These are phyloP conservation scores for Hypholoma sublateritium DNA, from an alignment of 768 basidiomycete species.

Conservation along the genomic window DNA sequence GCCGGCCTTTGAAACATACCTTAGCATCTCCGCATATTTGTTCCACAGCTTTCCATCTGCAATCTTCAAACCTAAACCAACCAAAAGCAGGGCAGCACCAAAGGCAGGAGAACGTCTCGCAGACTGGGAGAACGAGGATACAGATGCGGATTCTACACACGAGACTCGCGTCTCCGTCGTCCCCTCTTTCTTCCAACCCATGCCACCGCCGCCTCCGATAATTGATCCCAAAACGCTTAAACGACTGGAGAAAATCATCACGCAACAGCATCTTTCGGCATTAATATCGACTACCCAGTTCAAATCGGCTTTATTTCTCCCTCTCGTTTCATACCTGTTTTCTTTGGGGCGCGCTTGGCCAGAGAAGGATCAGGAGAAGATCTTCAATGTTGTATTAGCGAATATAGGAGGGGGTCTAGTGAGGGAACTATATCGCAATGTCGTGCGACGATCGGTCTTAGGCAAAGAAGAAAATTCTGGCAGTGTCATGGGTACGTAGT, in stretches of 20 bases:
- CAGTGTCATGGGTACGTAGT: constrained; percentile 22
- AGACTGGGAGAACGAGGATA: constrained; percentile 33
- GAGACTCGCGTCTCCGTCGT: constrained; percentile 37
- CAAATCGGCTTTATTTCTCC: constrained; percentile 36
- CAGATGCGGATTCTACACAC: constrained; percentile 35
- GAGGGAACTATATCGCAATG: constrained; percentile 71
- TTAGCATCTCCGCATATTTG: constrained; percentile 50
- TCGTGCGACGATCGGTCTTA: constrained; percentile 59
- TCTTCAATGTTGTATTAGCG: constrained; percentile 55
- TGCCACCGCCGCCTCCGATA: constrained; percentile 30
- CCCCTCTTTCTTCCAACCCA: constrained; percentile 26
- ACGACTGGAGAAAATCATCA: constrained; percentile 59
- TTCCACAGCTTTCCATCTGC: constrained; percentile 53
- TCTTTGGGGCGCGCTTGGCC: constrained; percentile 57
- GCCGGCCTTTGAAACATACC: constrained; percentile 48
- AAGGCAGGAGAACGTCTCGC: not conserved
- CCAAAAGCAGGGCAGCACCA: not conserved
- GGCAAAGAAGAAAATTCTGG: constrained; percentile 51
- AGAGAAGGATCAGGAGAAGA: constrained; percentile 52
- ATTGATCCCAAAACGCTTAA: constrained; percentile 62
- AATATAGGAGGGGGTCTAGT: constrained; percentile 59
- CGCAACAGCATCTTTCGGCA: constrained; percentile 50
- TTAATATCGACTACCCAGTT: constrained; percentile 48
- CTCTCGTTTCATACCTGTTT: constrained; percentile 58
- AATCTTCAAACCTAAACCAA: constrained; percentile 28